These are phyloP conservation scores for Cercospora sp. DNA, from an alignment of 2,329 filamentous ascomycete genomes.

Conservation along the genomic window DNA sequence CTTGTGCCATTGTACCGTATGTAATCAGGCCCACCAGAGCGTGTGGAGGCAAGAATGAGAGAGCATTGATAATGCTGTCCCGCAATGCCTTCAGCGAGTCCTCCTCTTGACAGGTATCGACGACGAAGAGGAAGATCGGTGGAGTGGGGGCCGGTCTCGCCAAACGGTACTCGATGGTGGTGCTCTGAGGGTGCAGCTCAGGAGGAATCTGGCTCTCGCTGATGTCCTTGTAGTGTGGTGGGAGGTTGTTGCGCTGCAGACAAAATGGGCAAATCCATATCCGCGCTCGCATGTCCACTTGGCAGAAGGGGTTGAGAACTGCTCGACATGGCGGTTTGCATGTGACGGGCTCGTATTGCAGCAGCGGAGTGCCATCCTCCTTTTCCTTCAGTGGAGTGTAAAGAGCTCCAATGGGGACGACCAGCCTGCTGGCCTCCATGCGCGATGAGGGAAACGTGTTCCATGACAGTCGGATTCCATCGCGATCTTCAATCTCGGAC, in stretches of 20 bases:
- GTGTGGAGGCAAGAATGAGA: conserved; percentile 78
- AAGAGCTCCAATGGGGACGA: conserved; percentile 87
- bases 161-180: conserved; percentile 85
- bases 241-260: conserved; percentile 77
- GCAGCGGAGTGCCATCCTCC: conserved; percentile 72
- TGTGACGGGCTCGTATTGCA: conserved; percentile 94
- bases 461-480: conserved; percentile 96
- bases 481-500: conserved; percentile 93
- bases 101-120: conserved; percentile 86
- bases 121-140: conserved; percentile 83
- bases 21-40: conserved; percentile 81
- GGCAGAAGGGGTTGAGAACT: conserved; percentile 94
- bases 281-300: conserved; percentile 78
- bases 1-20: conserved; percentile 93
- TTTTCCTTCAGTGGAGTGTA: conserved; percentile 97
- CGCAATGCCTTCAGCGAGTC: conserved; percentile 80
- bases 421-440: conserved; percentile 61
- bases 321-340: conserved; percentile 96
- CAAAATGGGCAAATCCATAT: conserved; percentile 92
- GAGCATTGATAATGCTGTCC: conserved; percentile 82
- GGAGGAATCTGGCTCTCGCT: conserved; percentile 78
- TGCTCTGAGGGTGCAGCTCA: conserved; percentile 77
- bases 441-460: conserved; percentile 98
- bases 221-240: conserved; percentile 87
- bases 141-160: conserved; percentile 80